Evolutionary conservation across 2,329 filamentous ascomycete genomes (phyloP).

Genomic region (Orbilia oligospora): DNA sequence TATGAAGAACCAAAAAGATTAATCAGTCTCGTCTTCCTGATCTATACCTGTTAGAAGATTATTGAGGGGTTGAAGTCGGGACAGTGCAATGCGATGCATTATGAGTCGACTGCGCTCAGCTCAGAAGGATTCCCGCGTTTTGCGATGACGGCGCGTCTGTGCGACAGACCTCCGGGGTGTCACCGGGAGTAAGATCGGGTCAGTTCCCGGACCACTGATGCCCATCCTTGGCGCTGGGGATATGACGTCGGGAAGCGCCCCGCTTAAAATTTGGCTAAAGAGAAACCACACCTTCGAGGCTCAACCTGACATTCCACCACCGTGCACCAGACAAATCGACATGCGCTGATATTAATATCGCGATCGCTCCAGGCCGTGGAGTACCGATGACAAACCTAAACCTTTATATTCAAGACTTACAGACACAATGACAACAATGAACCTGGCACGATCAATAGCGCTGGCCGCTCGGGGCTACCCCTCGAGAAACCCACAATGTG

Average conservation of each 20-base stretch:
- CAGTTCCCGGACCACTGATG: not conserved
- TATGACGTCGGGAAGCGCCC: constrained; percentile 30
- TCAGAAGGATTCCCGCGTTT: constrained; percentile 26
- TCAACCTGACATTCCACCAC: constrained; percentile 6
- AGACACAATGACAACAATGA: constrained; percentile 26
- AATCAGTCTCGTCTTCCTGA: not conserved
- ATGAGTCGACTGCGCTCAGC: constrained; percentile 8
- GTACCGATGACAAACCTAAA: not conserved
- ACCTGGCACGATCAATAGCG: constrained; percentile 19
- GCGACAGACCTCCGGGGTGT: constrained; percentile 6
- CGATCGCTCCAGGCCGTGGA: not conserved
- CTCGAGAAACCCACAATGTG: constrained; percentile 5
- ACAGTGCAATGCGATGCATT: not conserved
- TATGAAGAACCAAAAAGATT: not conserved
- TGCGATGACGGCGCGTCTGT: constrained; percentile 38
- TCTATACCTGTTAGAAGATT: not conserved
- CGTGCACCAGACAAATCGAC: not conserved
- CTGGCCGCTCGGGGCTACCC: constrained; percentile 30
- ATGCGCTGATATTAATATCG: constrained; percentile 21
- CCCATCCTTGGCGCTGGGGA: not conserved
- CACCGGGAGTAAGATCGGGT: constrained; percentile 8
- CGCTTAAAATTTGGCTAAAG: constrained; percentile 31
- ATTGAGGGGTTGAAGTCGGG: constrained; percentile 2
- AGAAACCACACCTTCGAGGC: not conserved
- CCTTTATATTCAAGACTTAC: not conserved